Evolutionary conservation across 73 alveolate species (phyloP).

Genomic region (Paramecium octaurelia): DNA sequence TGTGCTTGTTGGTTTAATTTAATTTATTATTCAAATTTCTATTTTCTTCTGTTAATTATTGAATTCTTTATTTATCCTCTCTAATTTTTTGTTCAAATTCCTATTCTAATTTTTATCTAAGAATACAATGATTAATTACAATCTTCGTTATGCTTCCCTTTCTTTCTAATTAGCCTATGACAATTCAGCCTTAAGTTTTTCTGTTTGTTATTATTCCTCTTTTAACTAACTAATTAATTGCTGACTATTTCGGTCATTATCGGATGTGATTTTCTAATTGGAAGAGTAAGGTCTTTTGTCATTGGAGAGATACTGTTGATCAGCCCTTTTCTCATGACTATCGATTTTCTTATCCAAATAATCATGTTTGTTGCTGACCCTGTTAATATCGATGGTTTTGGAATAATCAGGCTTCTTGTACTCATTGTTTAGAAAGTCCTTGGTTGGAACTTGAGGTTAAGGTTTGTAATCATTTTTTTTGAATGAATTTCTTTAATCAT

Average conservation of each 20-base stretch:
- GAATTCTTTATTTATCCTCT: not conserved
- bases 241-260: not conserved
- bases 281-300: slow-evolving; percentile 27
- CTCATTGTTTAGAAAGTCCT: not conserved
- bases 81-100: not conserved
- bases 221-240: not conserved
- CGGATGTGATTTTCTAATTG: not conserved
- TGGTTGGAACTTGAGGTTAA: slow-evolving; percentile 13
- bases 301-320: not conserved
- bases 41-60: not conserved
- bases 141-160: not conserved
- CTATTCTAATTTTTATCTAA: slow-evolving; percentile 5
- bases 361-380: not conserved
- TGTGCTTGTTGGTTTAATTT: not conserved
- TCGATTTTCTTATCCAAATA: not conserved
- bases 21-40: not conserved
- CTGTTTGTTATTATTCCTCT: not conserved
- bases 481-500: slow-evolving; percentile 16
- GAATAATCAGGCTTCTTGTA: not conserved
- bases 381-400: not conserved
- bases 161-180: not conserved
- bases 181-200: slow-evolving; percentile 3
- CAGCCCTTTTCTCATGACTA: not conserved
- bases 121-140: not conserved
- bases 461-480: slow-evolving; percentile 41